These are phyloP conservation scores for Epichloe baconii DNA, from an alignment of 2,329 filamentous ascomycete genomes.

Conservation along the genomic window DNA sequence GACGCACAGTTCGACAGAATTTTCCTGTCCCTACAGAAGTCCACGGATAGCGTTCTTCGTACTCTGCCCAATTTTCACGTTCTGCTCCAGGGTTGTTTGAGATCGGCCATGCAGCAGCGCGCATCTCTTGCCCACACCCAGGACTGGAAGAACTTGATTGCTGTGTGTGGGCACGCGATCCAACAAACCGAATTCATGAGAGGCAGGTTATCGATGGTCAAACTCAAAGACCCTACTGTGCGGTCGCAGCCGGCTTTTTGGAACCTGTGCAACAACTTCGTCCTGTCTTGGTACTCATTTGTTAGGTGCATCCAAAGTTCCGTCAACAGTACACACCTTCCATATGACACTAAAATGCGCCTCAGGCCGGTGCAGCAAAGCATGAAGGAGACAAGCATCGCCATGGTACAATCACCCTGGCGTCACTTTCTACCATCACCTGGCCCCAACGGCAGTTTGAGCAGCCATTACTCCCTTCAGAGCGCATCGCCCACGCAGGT, in stretches of 20 bases:
- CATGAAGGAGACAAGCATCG: constrained; percentile 65
- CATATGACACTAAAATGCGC: constrained; percentile 56
- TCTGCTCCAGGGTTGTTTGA: constrained; percentile 52
- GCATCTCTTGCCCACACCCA: constrained; percentile 46
- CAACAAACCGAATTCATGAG: constrained; percentile 63
- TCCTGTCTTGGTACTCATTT: constrained; percentile 56
- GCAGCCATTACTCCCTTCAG: constrained; percentile 12
- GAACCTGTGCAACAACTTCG: constrained; percentile 62
- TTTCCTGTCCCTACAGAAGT: constrained; percentile 60
- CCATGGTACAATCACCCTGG: constrained; percentile 53
- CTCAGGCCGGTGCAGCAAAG: constrained; percentile 71
- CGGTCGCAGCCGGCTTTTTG: constrained; percentile 50
- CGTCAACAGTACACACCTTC: constrained; percentile 38
- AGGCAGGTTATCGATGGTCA: constrained; percentile 61
- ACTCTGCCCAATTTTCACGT: constrained; percentile 57
- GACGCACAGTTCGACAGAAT: constrained; percentile 74
- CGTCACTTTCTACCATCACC: constrained; percentile 25
- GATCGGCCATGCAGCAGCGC: constrained; percentile 47
- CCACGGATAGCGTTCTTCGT: constrained; percentile 59
- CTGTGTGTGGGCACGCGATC: constrained; percentile 57
- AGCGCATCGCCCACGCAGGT: constrained; percentile 20
- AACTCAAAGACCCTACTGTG: constrained; percentile 70
- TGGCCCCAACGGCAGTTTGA: constrained; percentile 8
- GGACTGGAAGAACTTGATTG: constrained; percentile 57
- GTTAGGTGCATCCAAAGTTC: constrained; percentile 45